Evolutionary conservation across 768 basidiomycete species (phyloP).

Genomic region (Nidularia pulvinata): DNA sequence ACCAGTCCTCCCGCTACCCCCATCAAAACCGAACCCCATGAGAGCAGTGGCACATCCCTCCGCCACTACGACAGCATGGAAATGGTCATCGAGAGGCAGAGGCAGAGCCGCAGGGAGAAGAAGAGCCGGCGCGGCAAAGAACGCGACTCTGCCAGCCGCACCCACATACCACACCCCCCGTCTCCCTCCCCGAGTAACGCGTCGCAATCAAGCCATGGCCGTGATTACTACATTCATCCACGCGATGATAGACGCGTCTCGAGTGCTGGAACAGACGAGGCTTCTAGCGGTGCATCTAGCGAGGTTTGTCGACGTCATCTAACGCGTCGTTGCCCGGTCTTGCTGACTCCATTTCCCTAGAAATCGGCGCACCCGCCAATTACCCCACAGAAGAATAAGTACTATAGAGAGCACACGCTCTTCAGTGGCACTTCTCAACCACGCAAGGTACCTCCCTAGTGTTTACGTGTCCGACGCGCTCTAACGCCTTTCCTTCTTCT

Average conservation of each 20-base stretch:
- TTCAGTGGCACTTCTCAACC: constrained; percentile 20
- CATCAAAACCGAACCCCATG: constrained; percentile 62
- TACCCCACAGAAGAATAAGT: constrained; percentile 61
- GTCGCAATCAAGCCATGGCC: constrained; percentile 40
- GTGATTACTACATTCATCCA: constrained; percentile 50
- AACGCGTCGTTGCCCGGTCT: constrained; percentile 18
- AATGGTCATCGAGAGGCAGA: constrained; percentile 72
- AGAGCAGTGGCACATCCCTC: constrained; percentile 40
- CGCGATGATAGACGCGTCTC: constrained; percentile 51
- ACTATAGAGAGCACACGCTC: constrained; percentile 58
- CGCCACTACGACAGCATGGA: constrained; percentile 79
- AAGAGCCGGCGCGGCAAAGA: constrained; percentile 47
- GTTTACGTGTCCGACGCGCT: constrained; percentile 11
- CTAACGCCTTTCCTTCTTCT: constrained; percentile 7
- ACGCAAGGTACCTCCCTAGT: constrained; percentile 21
- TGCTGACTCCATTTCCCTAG: constrained; percentile 4
- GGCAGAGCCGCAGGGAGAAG: constrained; percentile 55
- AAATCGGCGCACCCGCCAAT: constrained; percentile 30
- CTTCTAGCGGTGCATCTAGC: constrained; percentile 15
- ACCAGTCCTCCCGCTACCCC: constrained; percentile 60
- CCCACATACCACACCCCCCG: constrained; percentile 29
- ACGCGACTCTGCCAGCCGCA: constrained; percentile 33
- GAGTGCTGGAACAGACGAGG: constrained; percentile 25
- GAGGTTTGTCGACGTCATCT: constrained; percentile 42
- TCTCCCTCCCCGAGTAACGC: constrained; percentile 55